A percentile compares a stretch with the other conserved stretches of the same genome.
Evolutionary conservation across 2,329 filamentous ascomycete species (phyloP).

Genomic region (Aspergillus sclerotialis): DNA sequence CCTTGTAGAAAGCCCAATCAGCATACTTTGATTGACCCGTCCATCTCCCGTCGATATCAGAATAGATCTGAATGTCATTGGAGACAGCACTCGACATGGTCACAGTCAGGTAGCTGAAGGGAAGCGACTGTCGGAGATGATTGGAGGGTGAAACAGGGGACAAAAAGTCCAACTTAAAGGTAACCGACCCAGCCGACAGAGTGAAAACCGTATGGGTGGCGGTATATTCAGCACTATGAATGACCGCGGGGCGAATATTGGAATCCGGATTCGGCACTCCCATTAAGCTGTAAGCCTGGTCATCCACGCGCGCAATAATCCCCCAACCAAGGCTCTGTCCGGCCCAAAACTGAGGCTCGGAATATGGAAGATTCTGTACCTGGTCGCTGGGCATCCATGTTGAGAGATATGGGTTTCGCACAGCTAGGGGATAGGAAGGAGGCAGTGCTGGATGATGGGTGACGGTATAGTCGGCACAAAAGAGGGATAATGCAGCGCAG

Average conservation of each 20-base stretch:
- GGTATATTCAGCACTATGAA: slow-evolving; percentile 32
- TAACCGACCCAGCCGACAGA: slow-evolving; percentile 28
- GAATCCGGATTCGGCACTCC: slow-evolving; percentile 23
- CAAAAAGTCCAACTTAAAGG: slow-evolving; percentile 37
- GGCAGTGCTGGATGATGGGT: slow-evolving; percentile 23
- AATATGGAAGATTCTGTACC: slow-evolving; percentile 28
- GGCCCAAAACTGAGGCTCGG: slow-evolving; percentile 38
- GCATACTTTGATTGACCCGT: slow-evolving; percentile 26
- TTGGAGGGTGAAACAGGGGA: slow-evolving; percentile 38
- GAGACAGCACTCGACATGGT: slow-evolving; percentile 17
- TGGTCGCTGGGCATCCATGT: slow-evolving; percentile 38
- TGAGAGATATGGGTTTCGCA: slow-evolving; percentile 38
- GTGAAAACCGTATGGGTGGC: slow-evolving; percentile 37
- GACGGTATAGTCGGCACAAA: slow-evolving; percentile 8
- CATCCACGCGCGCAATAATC: slow-evolving; percentile 36
- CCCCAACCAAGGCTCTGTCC: slow-evolving; percentile 37
- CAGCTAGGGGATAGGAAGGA: slow-evolving; percentile 39
- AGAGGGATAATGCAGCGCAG: slow-evolving; percentile 11
- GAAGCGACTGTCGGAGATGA: slow-evolving; percentile 38
- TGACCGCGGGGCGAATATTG: slow-evolving; percentile 24
- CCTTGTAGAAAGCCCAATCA: slow-evolving; percentile 15
- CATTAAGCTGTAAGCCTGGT: slow-evolving; percentile 36
- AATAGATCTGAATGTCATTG: slow-evolving; percentile 34
- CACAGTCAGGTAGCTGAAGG: slow-evolving; percentile 39
- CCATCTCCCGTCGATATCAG: slow-evolving; percentile 40